Conservation (phyloP, 768 basidiomycete genomes). For the Amanita jacksonii region DNA sequence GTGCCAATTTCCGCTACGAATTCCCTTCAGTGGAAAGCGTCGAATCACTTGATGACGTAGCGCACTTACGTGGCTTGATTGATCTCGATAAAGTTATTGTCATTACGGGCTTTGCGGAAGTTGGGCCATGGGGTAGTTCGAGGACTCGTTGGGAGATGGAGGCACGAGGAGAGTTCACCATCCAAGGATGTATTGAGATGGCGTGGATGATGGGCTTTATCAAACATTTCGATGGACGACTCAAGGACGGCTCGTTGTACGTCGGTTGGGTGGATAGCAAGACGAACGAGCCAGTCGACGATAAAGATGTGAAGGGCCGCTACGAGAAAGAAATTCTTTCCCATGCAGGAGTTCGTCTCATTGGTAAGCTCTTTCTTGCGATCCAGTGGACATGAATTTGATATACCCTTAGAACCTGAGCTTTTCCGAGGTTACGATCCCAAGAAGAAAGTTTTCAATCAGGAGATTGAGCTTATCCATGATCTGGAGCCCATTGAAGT, state of each 20-base stretch:
- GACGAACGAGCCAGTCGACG: constrained; percentile 88
- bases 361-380: constrained; percentile 46
- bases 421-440: constrained; percentile 98
- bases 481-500: constrained; percentile 96
- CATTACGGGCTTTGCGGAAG: constrained; percentile 93
- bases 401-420: constrained; percentile 94
- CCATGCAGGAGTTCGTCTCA: constrained; percentile 89
- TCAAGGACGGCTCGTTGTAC: constrained; percentile 85
- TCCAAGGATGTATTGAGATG: constrained; percentile 98
- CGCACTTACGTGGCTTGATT: constrained; percentile 76
- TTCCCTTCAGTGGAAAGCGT: constrained; percentile 79
- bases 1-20: constrained; percentile 95
- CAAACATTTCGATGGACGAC: constrained; percentile 96
- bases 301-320: constrained; percentile 89
- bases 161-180: constrained; percentile 91
- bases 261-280: constrained; percentile 99
- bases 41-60: constrained; percentile 64
- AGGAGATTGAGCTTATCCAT: constrained; percentile 93
- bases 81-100: constrained; percentile 96
- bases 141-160: constrained; percentile 99
- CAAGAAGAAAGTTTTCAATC: constrained; percentile 94
- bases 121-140: constrained; percentile 97
- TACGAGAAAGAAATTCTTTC: constrained; percentile 92
- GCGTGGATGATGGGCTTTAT: constrained; percentile 99
- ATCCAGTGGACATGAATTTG: background rate